Conservation (phyloP, 768 basidiomycete genomes). For the Tylopilus plumbeoviolaceoides region DNA sequence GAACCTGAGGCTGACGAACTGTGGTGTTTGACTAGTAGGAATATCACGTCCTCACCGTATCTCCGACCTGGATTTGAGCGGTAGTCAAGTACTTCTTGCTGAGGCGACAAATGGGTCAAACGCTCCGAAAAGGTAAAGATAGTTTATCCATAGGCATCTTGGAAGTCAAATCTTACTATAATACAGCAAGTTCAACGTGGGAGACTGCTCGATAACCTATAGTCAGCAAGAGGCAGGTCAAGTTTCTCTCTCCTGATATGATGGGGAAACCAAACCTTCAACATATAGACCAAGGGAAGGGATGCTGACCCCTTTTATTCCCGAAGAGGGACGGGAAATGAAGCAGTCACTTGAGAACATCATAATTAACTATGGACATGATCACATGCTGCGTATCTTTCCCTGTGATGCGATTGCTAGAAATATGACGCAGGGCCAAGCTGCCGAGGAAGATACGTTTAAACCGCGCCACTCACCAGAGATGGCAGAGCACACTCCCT, state of each 20-base stretch:
- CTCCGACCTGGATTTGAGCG: too few relatives aligned
- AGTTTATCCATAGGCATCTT: too few relatives aligned
- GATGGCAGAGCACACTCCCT: neutral
- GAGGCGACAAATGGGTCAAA: too few relatives aligned
- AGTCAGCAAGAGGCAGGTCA: too few relatives aligned
- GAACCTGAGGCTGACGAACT: too few relatives aligned
- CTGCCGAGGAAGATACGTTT: neutral
- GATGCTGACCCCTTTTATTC: neutral
- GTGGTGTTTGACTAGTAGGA: too few relatives aligned
- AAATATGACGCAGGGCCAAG: neutral
- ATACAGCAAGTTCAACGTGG: neutral
- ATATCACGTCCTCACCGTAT: too few relatives aligned
- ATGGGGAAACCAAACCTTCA: neutral
- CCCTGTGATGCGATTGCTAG: neutral
- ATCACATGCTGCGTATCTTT: neutral
- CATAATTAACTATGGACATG: neutral
- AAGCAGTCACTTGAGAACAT: neutral
- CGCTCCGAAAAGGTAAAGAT: too few relatives aligned
- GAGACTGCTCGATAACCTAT: neutral
- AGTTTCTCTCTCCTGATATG: too few relatives aligned
- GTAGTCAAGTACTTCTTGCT: too few relatives aligned
- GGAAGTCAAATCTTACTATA: too few relatives aligned
- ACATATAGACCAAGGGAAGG: too few relatives aligned
- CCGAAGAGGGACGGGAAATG: neutral
- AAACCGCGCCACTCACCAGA: slow-evolving; percentile 7